Evolutionary conservation across 2,329 filamentous ascomycete genomes (phyloP).

Genomic region (Zasmidium citrigriseum): DNA sequence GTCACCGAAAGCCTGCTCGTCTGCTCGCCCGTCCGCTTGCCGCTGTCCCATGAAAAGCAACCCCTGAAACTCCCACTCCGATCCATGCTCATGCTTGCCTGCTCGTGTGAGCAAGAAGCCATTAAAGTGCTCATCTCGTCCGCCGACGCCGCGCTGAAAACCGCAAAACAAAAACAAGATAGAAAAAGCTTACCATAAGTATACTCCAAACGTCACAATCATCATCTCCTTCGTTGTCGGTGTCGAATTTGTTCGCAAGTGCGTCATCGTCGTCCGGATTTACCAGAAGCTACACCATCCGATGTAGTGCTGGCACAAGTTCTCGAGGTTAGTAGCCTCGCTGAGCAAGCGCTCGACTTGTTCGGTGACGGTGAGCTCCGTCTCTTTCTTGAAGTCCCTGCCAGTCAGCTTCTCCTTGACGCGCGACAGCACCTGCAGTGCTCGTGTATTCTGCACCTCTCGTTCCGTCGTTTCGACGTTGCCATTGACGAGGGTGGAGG

Average conservation of each 20-base stretch:
- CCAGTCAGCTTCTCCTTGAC: constrained; percentile 96
- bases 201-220: not conserved
- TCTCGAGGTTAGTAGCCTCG: constrained; percentile 95
- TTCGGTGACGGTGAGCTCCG: constrained; percentile 79
- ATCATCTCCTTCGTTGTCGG: not conserved
- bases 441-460: constrained; percentile 91
- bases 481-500: constrained; percentile 33
- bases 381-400: constrained; percentile 81
- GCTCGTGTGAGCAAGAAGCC: not conserved
- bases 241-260: too few species aligned
- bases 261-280: not conserved
- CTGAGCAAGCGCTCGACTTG: constrained; percentile 95
- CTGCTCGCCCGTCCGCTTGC: not conserved
- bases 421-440: constrained; percentile 84
- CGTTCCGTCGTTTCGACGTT: constrained; percentile 42
- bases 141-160: not conserved
- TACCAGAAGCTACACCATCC: constrained; percentile 99
- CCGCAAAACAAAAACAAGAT: not conserved
- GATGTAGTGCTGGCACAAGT: constrained; percentile 97
- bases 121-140: not conserved
- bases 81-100: not conserved
- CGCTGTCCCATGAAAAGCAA: not conserved
- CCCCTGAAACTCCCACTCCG: not conserved
- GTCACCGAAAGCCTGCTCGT: not conserved
- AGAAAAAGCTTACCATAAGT: not conserved